Conservation (phyloP, 2,329 filamentous ascomycete species). For the Talaromyces verruculosus region DNA sequence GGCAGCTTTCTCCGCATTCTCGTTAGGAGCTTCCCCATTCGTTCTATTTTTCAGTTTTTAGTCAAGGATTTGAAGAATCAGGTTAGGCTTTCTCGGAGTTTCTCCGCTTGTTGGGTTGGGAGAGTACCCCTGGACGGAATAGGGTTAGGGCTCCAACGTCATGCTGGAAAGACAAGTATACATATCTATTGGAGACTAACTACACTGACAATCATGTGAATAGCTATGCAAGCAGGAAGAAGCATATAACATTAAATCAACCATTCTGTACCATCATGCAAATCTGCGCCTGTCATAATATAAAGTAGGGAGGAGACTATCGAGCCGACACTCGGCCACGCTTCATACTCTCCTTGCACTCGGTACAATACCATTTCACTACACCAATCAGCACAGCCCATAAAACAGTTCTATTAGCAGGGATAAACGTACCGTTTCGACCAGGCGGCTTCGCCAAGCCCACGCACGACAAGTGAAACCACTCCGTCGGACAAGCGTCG, state of each 20-base stretch:
- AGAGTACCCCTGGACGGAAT: not conserved
- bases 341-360: slow-evolving; percentile 68
- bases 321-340: slow-evolving; percentile 41
- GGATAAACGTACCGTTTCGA: slow-evolving; percentile 63
- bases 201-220: not conserved
- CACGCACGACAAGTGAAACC: slow-evolving; percentile 82
- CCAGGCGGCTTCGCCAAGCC: slow-evolving; percentile 76
- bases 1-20: not conserved
- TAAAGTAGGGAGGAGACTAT: not conserved
- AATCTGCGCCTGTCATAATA: not conserved
- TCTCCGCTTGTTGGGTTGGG: not conserved
- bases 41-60: not conserved
- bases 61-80: not conserved
- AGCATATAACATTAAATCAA: not conserved
- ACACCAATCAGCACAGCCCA: slow-evolving; percentile 41
- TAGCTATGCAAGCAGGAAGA: not conserved
- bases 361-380: slow-evolving; percentile 77
- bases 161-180: too few relatives aligned
- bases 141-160: not conserved
- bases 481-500: slow-evolving; percentile 70
- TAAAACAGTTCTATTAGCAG: not conserved
- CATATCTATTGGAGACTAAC: not conserved
- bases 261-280: not conserved
- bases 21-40: not conserved
- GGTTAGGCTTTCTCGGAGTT: not conserved